Evolutionary conservation across 176 grass and related monocot species (phyloP), one percentile per base, ranked within the genome.

Genomic region (Aechmea fasciata): DNA sequence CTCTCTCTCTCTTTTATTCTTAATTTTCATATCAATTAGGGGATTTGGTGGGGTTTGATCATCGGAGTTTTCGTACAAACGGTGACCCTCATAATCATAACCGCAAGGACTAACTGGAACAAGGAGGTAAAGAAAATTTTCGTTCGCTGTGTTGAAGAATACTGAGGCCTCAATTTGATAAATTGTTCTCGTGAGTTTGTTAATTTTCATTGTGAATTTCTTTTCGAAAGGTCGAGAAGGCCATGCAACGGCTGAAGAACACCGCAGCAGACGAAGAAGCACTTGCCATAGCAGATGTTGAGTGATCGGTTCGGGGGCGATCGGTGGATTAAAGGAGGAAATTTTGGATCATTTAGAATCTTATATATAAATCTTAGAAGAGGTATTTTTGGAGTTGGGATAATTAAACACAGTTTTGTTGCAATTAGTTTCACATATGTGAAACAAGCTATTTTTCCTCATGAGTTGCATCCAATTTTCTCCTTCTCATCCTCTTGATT

Each of bases 1-100:
- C 22, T 23, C 22, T 41, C 1, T 24, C 1, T 24, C 1, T 26
- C 25, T 2, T 26, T 26, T 26, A 26, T 72, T 5, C 22, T 41
- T n/a, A n/a, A n/a, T n/a, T 10, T 55, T 47, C 71, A 1, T 73
- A 49, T 17, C 33, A 7, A 41, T 25, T 76, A 96, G 91, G 91
- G 91, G 62, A 90, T 90, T 73, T 96, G 91, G 91, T 90, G 87
- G 91, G 82, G 87, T 17, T 79, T 90, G 71, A 90, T 96, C 41
- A 80, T 96, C 11, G 91, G 91, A 13, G 87, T 90, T 5, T 68
- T 59, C 2, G 50, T 90, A 67, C 91, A 96, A 63, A 96, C 87
- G 0, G 9, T 81, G 11, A 64, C 79, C 29, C 82, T 96, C 54
- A 83, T 96, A 18, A 13, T 96, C 19, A 69, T 96, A 65, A 90